These are phyloP conservation scores for Cryptococcus hybrid DNA, from an alignment of 1,284 basidiomycete genomes.

Conservation along the genomic window DNA sequence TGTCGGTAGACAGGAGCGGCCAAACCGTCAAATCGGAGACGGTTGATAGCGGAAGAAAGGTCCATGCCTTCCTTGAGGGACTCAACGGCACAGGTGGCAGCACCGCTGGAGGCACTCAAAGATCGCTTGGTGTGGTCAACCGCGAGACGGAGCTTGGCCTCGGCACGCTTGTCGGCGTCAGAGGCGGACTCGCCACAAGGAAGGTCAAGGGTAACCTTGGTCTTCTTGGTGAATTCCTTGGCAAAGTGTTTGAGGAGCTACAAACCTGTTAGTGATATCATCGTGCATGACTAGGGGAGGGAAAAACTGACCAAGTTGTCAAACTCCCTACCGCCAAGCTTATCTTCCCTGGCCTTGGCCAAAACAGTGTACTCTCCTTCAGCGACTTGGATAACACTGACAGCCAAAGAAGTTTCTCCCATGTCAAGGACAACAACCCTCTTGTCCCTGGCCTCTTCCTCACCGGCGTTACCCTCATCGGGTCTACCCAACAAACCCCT, in stretches of 20 bases:
- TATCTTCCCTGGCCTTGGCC: constrained; percentile 53
- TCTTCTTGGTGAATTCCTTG: constrained; percentile 97
- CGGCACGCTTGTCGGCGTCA: constrained; percentile 72
- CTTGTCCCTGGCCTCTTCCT: constrained; percentile 55
- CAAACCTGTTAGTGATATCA: constrained; percentile 25
- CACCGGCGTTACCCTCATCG: constrained; percentile 51
- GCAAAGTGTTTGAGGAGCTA: constrained; percentile 86
- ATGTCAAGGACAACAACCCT: constrained; percentile 59
- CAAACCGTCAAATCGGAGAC: constrained; percentile 90
- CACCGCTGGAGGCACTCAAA: constrained; percentile 79
- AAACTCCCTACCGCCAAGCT: constrained; percentile 56
- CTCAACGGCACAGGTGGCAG: constrained; percentile 87
- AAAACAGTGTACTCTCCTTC: constrained; percentile 58
- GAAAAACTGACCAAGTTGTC: constrained; percentile 49
- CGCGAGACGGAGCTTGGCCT: constrained; percentile 88
- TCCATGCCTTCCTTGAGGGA: constrained; percentile 93
- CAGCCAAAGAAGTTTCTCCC: constrained; percentile 57
- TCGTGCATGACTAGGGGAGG: neutral
- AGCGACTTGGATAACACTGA: constrained; percentile 55
- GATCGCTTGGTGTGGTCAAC: constrained; percentile 95
- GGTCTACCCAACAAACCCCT: constrained; percentile 46
- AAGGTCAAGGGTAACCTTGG: constrained; percentile 70
- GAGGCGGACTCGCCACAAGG: constrained; percentile 57
- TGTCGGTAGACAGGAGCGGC: constrained; percentile 69
- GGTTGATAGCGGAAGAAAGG: constrained; percentile 88